These are phyloP conservation scores for Chaetomium olivaceum DNA, from an alignment of 2,329 filamentous ascomycete genomes.

Conservation along the genomic window DNA sequence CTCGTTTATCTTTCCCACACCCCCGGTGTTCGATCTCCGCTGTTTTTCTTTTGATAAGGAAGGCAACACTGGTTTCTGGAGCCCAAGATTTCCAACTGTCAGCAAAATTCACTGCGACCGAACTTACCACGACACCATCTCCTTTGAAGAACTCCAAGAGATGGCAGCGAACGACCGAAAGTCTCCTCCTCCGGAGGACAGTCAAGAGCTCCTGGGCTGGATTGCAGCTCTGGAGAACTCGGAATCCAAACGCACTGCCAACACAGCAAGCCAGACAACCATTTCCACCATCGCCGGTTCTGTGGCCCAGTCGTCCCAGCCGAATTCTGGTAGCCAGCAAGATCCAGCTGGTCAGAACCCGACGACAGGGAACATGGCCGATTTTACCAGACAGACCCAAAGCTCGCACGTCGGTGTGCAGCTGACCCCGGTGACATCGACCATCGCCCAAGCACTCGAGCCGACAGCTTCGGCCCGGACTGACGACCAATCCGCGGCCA, in stretches of 20 bases:
- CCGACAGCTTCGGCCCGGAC: neutral
- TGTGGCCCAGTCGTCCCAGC: conserved; percentile 25
- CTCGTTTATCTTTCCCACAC: conserved; percentile 62
- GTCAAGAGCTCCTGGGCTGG: conserved; percentile 63
- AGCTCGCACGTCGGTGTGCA: neutral
- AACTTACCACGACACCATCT: conserved; percentile 65
- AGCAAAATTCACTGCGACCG: conserved; percentile 78
- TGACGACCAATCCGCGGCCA: neutral
- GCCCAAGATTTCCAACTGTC: conserved; percentile 73
- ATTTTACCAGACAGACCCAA: neutral
- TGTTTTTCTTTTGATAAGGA: conserved; percentile 78
- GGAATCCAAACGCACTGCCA: conserved; percentile 47
- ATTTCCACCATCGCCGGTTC: conserved; percentile 34
- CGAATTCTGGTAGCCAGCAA: neutral
- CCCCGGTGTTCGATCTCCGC: conserved; percentile 76
- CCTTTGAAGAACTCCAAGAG: conserved; percentile 68
- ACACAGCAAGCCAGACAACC: conserved; percentile 50
- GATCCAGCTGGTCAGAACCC: neutral
- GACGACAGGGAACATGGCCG: neutral
- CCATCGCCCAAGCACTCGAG: neutral
- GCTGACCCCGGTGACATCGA: conserved; percentile 6
- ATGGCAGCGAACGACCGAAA: conserved; percentile 61
- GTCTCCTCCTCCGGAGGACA: conserved; percentile 53
- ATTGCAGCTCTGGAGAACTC: conserved; percentile 59
- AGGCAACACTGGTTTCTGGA: conserved; percentile 68